These are phyloP conservation scores for Fraxinus angustifolia DNA, from an alignment of 305 asterid species.

Conservation along the genomic window DNA sequence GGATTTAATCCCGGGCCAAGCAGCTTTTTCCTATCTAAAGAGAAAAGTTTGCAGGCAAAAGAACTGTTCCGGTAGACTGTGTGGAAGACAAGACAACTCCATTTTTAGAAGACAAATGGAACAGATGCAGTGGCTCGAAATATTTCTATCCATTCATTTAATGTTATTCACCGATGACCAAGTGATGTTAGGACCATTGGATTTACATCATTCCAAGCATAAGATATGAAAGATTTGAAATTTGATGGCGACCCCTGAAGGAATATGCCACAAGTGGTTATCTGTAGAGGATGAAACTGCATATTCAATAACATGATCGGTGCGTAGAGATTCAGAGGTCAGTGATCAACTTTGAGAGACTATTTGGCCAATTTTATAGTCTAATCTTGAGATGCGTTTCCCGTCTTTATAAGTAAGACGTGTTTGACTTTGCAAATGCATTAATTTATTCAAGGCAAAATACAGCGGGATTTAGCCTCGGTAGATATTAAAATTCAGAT, in stretches of 20 bases:
- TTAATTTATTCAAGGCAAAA: neutral
- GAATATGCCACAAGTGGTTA: neutral
- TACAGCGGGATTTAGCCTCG: neutral
- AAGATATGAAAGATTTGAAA: neutral
- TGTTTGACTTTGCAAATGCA: neutral
- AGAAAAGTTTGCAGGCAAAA: neutral
- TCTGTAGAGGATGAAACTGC: neutral
- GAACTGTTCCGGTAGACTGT: neutral
- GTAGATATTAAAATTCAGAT: too few species aligned
- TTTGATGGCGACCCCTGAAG: neutral
- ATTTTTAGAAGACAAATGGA: neutral
- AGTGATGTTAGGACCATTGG: neutral
- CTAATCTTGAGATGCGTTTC: neutral
- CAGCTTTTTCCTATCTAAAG: too few species aligned
- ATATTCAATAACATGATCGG: neutral
- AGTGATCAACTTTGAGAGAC: too few species aligned
- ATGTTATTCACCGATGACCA: too few species aligned
- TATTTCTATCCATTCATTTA: too few species aligned
- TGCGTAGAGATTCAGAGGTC: neutral
- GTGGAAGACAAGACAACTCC: neutral
- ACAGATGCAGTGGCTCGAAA: neutral
- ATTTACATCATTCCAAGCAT: neutral
- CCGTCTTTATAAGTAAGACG: neutral
- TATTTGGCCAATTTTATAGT: too few species aligned
- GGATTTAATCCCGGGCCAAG: too few species aligned